Base-by-base conservation (phyloP, 139 green algal genomes). In the Haematococcus sp. region DNA sequence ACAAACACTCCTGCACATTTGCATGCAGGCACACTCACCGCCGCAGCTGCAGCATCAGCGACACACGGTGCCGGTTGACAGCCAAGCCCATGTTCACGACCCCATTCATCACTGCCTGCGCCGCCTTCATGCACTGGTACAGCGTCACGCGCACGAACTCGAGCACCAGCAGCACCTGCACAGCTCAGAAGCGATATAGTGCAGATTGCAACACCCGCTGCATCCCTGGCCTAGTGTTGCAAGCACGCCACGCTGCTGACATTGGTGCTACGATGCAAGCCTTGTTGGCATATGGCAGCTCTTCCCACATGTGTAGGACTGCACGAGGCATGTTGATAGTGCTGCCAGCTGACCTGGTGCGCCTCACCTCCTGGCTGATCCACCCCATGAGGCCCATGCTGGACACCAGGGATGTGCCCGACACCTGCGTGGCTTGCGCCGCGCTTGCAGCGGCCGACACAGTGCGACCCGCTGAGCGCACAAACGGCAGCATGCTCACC, bases 31-130 rank as follows among this genome's bases (percentile, higher is more conserved):
- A 49, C 61, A 52, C 61, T 17, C 61, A 68, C 61, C 61, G 17
- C 22, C 32, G 17, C 11, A 51, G 22, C 73, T 83, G 70, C 73
- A 83, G 59, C 55, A 71, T 22, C 68, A 83, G 51, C 30, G 78
- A 83, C 60, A 83, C 78, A 27, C 78, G 72, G 52, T 83, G 78
- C 60, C 69, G 33, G 56, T 66, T 70, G 17, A 77, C 31, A 17
- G 68, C 44, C 15, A 68, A 20, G 9, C 46, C 73, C 40, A 79
- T 31, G 0, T 73, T 70, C 43, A 73, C 23, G 59, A 75, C 56
- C 31, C 61, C 79, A 49, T 83, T 83, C 19, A 69, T 15, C 13
- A 83, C 78, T 20, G 78, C 72, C 68, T 83, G 78, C 30, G 32
- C 30, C 2, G 44, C 61, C 63, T 63, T 68, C 22, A 76, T 33